A percentile compares a stretch with the other conserved stretches of the same genome.
Conservation (phyloP, 2,329 filamentous ascomycete species). For the Salinomyces thailandicus region DNA sequence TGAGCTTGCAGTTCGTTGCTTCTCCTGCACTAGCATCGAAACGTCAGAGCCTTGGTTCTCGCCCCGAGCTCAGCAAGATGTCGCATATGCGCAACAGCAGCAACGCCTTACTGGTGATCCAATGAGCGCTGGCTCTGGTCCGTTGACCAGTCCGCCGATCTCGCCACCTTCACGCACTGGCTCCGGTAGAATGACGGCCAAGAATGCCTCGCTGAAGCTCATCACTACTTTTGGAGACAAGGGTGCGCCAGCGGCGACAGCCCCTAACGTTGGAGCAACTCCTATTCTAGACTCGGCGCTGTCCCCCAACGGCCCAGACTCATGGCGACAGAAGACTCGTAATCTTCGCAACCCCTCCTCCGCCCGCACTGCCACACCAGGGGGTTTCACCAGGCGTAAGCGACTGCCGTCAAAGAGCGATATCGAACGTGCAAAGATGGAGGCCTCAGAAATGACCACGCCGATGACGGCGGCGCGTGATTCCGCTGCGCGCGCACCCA, state of each 20-base stretch:
- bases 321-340: slow-evolving; percentile 29
- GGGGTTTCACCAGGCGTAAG: slow-evolving; percentile 46
- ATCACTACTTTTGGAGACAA: slow-evolving; percentile 77
- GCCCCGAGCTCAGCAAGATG: slow-evolving; percentile 57
- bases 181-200: slow-evolving; percentile 50
- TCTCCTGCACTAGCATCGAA: slow-evolving; percentile 80
- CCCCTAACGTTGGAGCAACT: slow-evolving; percentile 54
- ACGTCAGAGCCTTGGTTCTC: slow-evolving; percentile 81
- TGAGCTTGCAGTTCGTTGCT: slow-evolving; percentile 83
- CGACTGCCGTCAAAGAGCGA: slow-evolving; percentile 56
- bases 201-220: slow-evolving; percentile 75
- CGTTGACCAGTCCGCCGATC: slow-evolving; percentile 54
- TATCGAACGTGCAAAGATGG: slow-evolving; percentile 40
- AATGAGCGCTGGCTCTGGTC: slow-evolving; percentile 46
- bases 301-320: slow-evolving; percentile 51
- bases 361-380: slow-evolving; percentile 48
- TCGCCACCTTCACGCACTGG: slow-evolving; percentile 55
- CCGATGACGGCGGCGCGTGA: slow-evolving; percentile 56
- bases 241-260: slow-evolving; percentile 23
- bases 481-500: not conserved
- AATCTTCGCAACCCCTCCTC: slow-evolving; percentile 35
- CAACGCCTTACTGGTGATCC: slow-evolving; percentile 24
- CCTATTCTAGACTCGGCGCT: slow-evolving; percentile 63
- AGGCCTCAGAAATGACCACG: slow-evolving; percentile 45
- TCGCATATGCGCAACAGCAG: slow-evolving; percentile 46